Conservation (phyloP, 176 grass and related monocot genomes). For the Juncus inflexus region DNA sequence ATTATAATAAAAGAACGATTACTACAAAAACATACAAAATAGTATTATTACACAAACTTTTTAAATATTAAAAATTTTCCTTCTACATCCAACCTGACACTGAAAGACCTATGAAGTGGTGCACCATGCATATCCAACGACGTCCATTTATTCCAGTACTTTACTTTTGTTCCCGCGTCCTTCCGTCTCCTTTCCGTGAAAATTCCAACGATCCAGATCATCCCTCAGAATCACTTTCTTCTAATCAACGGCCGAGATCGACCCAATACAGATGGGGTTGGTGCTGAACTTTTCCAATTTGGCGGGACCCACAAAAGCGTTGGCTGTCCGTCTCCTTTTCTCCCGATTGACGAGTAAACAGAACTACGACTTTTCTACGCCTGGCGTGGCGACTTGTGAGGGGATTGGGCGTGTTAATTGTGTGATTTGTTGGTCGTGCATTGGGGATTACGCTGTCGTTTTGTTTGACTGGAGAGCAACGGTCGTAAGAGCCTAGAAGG, state of each 20-base stretch:
- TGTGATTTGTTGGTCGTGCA: too few relatives aligned
- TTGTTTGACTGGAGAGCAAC: too few relatives aligned
- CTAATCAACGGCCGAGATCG: background rate
- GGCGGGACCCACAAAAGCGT: slow-evolving; percentile 6
- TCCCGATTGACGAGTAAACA: too few relatives aligned
- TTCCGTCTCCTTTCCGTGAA: slow-evolving; percentile 2
- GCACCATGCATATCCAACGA: background rate
- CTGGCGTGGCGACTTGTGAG: background rate
- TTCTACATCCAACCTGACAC: background rate
- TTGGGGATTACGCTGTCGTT: too few relatives aligned
- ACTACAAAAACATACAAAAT: background rate
- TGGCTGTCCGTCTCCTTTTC: background rate
- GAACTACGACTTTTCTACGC: too few relatives aligned
- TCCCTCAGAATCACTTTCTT: background rate
- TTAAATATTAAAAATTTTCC: background rate
- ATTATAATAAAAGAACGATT: slow-evolving; percentile 1
- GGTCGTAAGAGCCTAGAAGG: too few relatives aligned
- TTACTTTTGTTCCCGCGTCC: slow-evolving; percentile 3
- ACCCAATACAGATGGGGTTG: slow-evolving; percentile 2
- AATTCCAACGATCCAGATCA: background rate
- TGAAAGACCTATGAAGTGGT: background rate
- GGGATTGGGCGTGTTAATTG: too few relatives aligned
- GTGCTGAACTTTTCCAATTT: slow-evolving; percentile 9
- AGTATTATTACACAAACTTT: background rate
- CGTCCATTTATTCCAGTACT: background rate